phyloP scores from a whole-genome alignment of 2,329 filamentous ascomycete species.

The Cladosporium oxysporum region DNA sequence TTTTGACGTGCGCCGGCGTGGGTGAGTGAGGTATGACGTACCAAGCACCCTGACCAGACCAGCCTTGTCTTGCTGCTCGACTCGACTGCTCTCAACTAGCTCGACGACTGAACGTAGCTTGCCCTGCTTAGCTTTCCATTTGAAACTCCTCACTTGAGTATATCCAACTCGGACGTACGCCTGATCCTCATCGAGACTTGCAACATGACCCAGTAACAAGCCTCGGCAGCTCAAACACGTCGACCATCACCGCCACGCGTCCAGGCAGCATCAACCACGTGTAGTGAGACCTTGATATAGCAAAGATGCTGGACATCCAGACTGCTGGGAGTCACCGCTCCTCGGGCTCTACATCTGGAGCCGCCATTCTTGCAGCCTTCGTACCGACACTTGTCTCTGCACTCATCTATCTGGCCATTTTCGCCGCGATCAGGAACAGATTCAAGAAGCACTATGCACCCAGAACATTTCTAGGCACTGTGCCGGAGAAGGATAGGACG shows the following conservation, averaged over 20 bases:
- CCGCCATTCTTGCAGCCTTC: slow-evolving; percentile 36
- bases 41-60: neutral
- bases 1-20: neutral
- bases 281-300: neutral
- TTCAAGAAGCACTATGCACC: slow-evolving; percentile 38
- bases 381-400: slow-evolving; percentile 36
- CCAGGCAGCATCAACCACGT: neutral
- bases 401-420: slow-evolving; percentile 33
- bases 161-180: neutral
- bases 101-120: neutral
- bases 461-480: slow-evolving; percentile 36
- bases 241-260: neutral
- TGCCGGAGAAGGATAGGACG: slow-evolving; percentile 37
- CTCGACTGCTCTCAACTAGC: neutral
- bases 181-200: neutral
- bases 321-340: slow-evolving; percentile 28
- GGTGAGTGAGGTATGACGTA: slow-evolving; percentile 12
- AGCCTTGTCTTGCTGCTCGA: neutral
- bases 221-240: neutral
- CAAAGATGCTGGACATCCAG: slow-evolving; percentile 4
- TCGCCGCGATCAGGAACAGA: slow-evolving; percentile 33
- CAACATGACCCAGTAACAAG: neutral
- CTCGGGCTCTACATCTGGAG: slow-evolving; percentile 33
- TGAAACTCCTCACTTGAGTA: neutral
- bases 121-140: neutral